Evolutionary conservation across 768 basidiomycete genomes (phyloP).

Genomic region (Coprinopsis marcescibilis): DNA sequence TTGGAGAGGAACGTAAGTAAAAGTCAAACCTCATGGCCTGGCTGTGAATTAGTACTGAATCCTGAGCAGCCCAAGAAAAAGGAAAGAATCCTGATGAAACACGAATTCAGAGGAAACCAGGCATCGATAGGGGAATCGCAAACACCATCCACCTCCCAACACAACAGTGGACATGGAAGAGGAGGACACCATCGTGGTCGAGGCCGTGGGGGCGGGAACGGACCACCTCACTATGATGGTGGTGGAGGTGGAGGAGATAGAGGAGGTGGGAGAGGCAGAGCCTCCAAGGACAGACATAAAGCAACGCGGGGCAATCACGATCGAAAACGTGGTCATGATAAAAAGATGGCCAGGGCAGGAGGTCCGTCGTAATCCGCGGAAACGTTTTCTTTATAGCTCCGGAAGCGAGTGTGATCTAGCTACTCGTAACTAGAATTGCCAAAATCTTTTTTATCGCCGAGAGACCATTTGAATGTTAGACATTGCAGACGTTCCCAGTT

Average conservation of each 20-base stretch:
- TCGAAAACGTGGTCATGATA: slow-evolving; percentile 81
- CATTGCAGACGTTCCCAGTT: slow-evolving; percentile 15
- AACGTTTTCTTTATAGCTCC: not conserved
- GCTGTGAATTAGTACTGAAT: not conserved
- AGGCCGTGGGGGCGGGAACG: slow-evolving; percentile 18
- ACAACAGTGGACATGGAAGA: slow-evolving; percentile 9
- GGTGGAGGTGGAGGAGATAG: slow-evolving; percentile 35
- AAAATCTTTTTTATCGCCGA: not conserved
- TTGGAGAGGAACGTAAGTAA: slow-evolving; percentile 79
- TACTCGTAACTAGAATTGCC: not conserved
- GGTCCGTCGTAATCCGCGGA: slow-evolving; percentile 8
- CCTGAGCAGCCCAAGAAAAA: slow-evolving; percentile 52
- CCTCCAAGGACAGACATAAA: slow-evolving; percentile 75
- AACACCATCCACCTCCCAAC: not conserved
- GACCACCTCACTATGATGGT: slow-evolving; percentile 34
- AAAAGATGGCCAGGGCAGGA: slow-evolving; percentile 74
- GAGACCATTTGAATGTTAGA: too few species aligned
- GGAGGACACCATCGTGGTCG: slow-evolving; percentile 25
- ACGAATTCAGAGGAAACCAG: slow-evolving; percentile 70
- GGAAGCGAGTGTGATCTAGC: not conserved
- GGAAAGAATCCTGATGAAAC: slow-evolving; percentile 66
- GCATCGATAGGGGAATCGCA: slow-evolving; percentile 6
- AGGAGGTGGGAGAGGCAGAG: slow-evolving; percentile 45
- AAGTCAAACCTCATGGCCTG: not conserved
- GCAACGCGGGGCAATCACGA: slow-evolving; percentile 67